Percentiles rank a stretch among this genome's conserved stretches.
These are phyloP conservation scores for Aspergillus arachidicola DNA, from an alignment of 2,329 filamentous ascomycete genomes.

Conservation along the genomic window DNA sequence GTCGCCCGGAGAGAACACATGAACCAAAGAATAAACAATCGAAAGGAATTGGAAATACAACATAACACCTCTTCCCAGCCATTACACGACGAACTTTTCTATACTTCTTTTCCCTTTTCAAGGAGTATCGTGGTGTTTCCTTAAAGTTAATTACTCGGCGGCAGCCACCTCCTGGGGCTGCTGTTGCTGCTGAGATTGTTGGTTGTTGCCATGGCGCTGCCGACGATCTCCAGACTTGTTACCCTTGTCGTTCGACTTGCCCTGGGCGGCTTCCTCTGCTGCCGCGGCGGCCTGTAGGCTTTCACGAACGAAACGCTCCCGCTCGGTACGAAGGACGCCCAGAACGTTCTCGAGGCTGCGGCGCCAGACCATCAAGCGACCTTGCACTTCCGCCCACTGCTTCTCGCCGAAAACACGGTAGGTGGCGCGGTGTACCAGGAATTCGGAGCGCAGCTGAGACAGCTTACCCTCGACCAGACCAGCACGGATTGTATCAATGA, in stretches of 20 bases:
- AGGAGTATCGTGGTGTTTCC: neutral
- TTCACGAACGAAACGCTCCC: conserved; percentile 76
- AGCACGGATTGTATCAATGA: conserved; percentile 95
- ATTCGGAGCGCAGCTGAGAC: conserved; percentile 87
- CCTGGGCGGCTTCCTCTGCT: conserved; percentile 34
- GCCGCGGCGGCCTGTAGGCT: conserved; percentile 54
- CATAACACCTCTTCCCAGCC: conserved; percentile 11
- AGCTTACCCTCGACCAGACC: conserved; percentile 96
- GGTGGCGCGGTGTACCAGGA: conserved; percentile 92
- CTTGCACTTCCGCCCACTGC: conserved; percentile 95
- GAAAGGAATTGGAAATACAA: conserved; percentile 6
- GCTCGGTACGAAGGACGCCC: conserved; percentile 75
- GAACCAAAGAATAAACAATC: conserved; percentile 8
- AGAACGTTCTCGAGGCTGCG: conserved; percentile 78
- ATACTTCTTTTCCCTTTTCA: conserved; percentile 5
- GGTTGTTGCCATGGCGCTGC: conserved; percentile 31
- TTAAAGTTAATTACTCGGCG: conserved; percentile 8
- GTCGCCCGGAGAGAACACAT: conserved; percentile 10
- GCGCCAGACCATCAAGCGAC: conserved; percentile 88
- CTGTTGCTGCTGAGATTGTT: conserved; percentile 30
- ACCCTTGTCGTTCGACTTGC: conserved; percentile 37
- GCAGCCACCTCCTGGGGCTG: conserved; percentile 34
- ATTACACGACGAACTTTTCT: conserved; percentile 11
- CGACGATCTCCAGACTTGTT: conserved; percentile 37
- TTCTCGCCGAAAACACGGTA: conserved; percentile 97